Conservation (phyloP, 2,329 filamentous ascomycete genomes). For the Verticillium tricorpus region DNA sequence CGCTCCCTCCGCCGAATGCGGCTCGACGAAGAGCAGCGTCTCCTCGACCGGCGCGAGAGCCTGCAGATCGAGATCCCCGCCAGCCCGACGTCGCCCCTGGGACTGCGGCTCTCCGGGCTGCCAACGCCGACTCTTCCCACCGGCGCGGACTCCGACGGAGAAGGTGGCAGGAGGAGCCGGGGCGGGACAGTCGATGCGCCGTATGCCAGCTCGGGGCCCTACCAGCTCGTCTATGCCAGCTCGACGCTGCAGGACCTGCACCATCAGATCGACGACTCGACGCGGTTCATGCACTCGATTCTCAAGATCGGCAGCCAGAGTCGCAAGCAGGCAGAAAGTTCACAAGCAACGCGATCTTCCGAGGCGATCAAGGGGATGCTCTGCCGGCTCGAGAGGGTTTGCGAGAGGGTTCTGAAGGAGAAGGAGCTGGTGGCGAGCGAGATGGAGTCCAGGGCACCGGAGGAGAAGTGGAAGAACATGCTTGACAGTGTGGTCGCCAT, state of each 20-base stretch:
- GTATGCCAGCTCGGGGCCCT: not conserved
- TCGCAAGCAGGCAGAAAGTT: not conserved
- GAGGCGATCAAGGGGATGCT: not conserved
- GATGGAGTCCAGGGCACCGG: not conserved
- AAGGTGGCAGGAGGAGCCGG: not conserved
- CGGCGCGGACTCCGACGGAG: not conserved
- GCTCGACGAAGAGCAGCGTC: not conserved
- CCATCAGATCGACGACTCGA: not conserved
- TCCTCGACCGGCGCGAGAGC: not conserved
- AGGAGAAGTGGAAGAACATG: not conserved
- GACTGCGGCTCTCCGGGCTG: not conserved
- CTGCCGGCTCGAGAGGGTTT: not conserved
- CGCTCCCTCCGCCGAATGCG: not conserved
- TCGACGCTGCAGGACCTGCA: not conserved
- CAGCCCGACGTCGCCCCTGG: not conserved
- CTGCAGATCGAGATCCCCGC: not conserved
- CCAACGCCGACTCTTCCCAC: not conserved
- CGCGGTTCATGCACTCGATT: not conserved
- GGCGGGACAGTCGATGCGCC: not conserved
- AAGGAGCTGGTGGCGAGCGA: slow-evolving; percentile 1
- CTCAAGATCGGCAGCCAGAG: not conserved
- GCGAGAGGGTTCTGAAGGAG: not conserved
- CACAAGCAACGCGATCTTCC: not conserved
- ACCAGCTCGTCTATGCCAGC: not conserved
- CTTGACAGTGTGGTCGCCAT: not conserved